Percentiles rank a stretch among this genome's conserved stretches.
phyloP scores from a whole-genome alignment of 345 rosid genomes.

The Camelina laxa region DNA sequence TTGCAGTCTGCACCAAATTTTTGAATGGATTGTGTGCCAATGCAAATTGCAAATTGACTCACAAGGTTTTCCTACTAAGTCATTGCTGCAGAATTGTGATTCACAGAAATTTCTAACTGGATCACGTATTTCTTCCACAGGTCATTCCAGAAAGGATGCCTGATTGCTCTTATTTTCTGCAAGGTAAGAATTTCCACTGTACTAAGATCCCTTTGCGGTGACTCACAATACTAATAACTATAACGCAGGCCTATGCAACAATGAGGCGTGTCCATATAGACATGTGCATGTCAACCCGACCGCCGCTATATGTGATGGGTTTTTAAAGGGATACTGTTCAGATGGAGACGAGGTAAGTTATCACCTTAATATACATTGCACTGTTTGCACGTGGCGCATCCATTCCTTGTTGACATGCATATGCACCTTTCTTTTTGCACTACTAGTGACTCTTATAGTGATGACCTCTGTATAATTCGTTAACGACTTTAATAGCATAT shows the following conservation, averaged over 20 bases:
- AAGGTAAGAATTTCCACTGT: slow-evolving; percentile 57
- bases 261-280: slow-evolving; percentile 77
- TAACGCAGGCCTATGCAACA: slow-evolving; percentile 85
- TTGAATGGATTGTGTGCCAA: slow-evolving; percentile 78
- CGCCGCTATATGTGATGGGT: slow-evolving; percentile 79
- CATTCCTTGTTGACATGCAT: slow-evolving; percentile 27
- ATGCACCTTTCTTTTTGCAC: slow-evolving; percentile 6
- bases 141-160: slow-evolving; percentile 99
- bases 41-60: slow-evolving; percentile 87
- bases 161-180: slow-evolving; percentile 91
- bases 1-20: slow-evolving; percentile 95
- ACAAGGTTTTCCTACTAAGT: slow-evolving; percentile 62
- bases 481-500: not conserved
- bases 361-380: slow-evolving; percentile 28
- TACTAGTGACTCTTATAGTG: slow-evolving; percentile 1
- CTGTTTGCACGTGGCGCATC: slow-evolving; percentile 6
- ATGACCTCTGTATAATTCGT: not conserved
- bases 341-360: slow-evolving; percentile 83
- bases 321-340: slow-evolving; percentile 90
- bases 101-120: slow-evolving; percentile 26
- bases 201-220: not conserved
- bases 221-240: slow-evolving; percentile 24
- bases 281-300: slow-evolving; percentile 93
- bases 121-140: slow-evolving; percentile 52
- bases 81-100: slow-evolving; percentile 29